Conservation (phyloP, 2,329 filamentous ascomycete genomes). For the Grosmannia clavigera region DNA sequence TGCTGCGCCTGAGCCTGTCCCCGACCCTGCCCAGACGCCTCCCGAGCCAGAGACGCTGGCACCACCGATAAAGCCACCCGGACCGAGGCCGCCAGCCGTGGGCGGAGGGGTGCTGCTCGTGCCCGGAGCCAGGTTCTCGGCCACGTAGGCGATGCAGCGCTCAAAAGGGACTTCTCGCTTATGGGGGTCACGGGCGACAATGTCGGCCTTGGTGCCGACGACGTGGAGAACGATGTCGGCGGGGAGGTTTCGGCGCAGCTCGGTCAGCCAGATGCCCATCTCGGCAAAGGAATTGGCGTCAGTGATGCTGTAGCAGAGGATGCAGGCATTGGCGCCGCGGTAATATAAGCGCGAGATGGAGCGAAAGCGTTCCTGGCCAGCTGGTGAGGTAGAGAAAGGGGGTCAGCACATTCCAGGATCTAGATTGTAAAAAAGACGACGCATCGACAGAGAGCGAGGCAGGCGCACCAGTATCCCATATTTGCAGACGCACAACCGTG, state of each 20-base stretch:
- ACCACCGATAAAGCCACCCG: neutral
- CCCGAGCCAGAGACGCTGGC: neutral
- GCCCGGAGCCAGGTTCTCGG: constrained; percentile 73
- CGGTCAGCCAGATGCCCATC: constrained; percentile 83
- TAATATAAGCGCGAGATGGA: constrained; percentile 95
- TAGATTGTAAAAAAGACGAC: neutral
- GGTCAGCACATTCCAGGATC: neutral
- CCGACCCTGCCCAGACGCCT: neutral
- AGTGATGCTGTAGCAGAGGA: constrained; percentile 91
- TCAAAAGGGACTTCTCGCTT: constrained; percentile 83
- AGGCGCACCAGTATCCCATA: constrained; percentile 72
- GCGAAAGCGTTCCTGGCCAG: constrained; percentile 89
- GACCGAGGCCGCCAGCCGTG: constrained; percentile 28
- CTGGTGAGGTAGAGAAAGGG: constrained; percentile 19
- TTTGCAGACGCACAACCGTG: constrained; percentile 79
- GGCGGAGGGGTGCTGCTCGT: constrained; percentile 54
- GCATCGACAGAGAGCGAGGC: neutral
- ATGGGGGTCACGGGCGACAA: constrained; percentile 72
- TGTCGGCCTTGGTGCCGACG: constrained; percentile 88
- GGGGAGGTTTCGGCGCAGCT: constrained; percentile 68
- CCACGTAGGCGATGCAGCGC: constrained; percentile 88
- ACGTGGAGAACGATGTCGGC: constrained; percentile 78
- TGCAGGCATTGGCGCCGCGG: constrained; percentile 83
- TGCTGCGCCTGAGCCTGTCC: neutral
- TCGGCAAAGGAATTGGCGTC: constrained; percentile 74